A percentile compares a stretch with the other conserved stretches of the same genome.
Conservation (phyloP, 202 grass and related monocot genomes). For the Zoysia matrella region DNA sequence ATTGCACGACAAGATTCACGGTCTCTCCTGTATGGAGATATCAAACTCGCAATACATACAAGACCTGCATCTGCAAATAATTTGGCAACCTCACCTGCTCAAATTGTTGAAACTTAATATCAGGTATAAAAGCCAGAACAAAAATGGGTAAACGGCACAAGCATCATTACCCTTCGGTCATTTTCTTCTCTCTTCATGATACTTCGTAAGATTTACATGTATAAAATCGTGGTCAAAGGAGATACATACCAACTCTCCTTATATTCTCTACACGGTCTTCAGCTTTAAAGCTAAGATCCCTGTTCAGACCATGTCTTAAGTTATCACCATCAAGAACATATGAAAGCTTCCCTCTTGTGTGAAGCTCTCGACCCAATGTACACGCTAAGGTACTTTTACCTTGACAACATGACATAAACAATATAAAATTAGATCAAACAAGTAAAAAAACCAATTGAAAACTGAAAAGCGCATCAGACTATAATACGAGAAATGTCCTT, state of each 20-base stretch:
- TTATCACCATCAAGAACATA: slow-evolving; percentile 97
- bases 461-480: neutral
- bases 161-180: neutral
- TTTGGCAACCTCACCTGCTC: slow-evolving; percentile 90
- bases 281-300: slow-evolving; percentile 87
- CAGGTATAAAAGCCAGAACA: slow-evolving; percentile 17
- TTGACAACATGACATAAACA: slow-evolving; percentile 36
- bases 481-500: neutral
- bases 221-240: neutral
- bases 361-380: slow-evolving; percentile 73
- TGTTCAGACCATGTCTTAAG: slow-evolving; percentile 93
- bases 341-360: slow-evolving; percentile 78
- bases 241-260: slow-evolving; percentile 73
- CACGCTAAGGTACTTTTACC: slow-evolving; percentile 98
- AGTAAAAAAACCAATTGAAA: neutral
- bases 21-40: slow-evolving; percentile 89
- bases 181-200: neutral
- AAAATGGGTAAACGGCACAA: neutral
- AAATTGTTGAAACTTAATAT: slow-evolving; percentile 32
- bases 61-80: slow-evolving; percentile 90
- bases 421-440: neutral
- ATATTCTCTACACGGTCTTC: slow-evolving; percentile 93
- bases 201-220: neutral
- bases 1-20: slow-evolving; percentile 78
- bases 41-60: slow-evolving; percentile 96